Evolutionary conservation across 208 protist species (phyloP).

Genomic region (Wallacemonas collosoma): DNA sequence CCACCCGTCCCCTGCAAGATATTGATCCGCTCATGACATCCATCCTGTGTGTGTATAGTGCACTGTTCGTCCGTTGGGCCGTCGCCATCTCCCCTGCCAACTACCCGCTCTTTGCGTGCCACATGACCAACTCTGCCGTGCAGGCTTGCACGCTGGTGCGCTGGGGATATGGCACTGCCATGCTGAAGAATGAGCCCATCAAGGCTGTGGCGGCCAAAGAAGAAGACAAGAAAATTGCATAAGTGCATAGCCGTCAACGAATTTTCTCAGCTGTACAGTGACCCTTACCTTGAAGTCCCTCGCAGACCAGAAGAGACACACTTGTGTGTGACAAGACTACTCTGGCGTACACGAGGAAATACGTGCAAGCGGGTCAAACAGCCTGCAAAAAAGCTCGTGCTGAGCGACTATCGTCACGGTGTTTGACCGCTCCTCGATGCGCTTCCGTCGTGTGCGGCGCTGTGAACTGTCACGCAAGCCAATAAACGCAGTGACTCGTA

Average conservation of each 20-base stretch:
- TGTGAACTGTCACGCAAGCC: no score
- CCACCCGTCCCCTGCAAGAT: slow-evolving; percentile 68
- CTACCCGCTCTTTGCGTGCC: slow-evolving; percentile 86
- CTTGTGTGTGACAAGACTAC: no score
- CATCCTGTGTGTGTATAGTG: slow-evolving; percentile 76
- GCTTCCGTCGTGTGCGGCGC: no score
- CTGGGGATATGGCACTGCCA: slow-evolving; percentile 31
- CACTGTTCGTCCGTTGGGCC: slow-evolving; percentile 85
- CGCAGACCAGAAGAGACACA: no score
- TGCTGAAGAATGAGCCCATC: slow-evolving; percentile 6
- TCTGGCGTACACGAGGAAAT: no score
- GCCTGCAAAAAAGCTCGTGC: no score
- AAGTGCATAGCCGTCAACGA: background rate
- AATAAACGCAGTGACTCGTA: no score
- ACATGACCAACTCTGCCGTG: slow-evolving; percentile 79
- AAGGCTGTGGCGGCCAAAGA: slow-evolving; percentile 10
- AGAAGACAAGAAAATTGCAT: slow-evolving; percentile 15
- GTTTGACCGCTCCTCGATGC: no score
- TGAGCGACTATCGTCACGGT: no score
- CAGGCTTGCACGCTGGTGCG: slow-evolving; percentile 65
- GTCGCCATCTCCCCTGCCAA: slow-evolving; percentile 86
- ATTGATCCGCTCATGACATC: slow-evolving; percentile 86
- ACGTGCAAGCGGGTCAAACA: no score
- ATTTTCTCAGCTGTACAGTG: background rate
- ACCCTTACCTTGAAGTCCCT: no score